Evolutionary conservation across 2,329 filamentous ascomycete species (phyloP).

Genomic region (Periconia sp.): DNA sequence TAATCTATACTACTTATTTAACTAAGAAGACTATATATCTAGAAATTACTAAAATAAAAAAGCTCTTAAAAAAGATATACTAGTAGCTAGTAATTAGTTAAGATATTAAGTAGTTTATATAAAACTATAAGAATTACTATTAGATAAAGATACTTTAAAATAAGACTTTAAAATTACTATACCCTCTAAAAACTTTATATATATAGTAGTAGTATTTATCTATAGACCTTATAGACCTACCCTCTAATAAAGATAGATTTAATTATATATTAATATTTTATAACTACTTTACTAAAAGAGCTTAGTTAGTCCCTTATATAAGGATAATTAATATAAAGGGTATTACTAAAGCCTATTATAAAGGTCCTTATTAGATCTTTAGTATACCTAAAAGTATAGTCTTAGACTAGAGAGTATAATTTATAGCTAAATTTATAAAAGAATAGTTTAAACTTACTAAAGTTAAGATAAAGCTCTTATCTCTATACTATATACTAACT

Average conservation of each 20-base stretch:
- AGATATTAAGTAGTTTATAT: not conserved
- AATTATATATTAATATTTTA: not conserved
- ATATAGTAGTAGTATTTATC: not conserved
- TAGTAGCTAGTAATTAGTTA: not conserved
- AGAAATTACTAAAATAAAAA: not conserved
- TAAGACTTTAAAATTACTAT: not conserved
- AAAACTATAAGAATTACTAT: not conserved
- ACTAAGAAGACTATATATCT: not conserved
- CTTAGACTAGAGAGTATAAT: slow-evolving; percentile 1
- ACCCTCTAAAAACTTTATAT: not conserved
- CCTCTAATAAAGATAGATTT: not conserved
- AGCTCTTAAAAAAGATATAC: not conserved
- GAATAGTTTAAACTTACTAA: slow-evolving; percentile 2
- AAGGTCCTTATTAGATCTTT: not conserved
- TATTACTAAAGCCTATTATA: not conserved
- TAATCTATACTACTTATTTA: not conserved
- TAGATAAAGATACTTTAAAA: not conserved
- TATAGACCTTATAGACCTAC: too few relatives aligned
- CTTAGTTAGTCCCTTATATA: not conserved
- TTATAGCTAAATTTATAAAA: slow-evolving; percentile 2
- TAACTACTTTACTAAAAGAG: not conserved
- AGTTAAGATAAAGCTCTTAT: not conserved
- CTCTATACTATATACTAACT: slow-evolving; percentile 1
- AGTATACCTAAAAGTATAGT: slow-evolving; percentile 1
- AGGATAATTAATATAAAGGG: not conserved